These are phyloP conservation scores for Coemansia javaensis DNA, from an alignment of 192 early-diverging fungal genomes.

Conservation along the genomic window DNA sequence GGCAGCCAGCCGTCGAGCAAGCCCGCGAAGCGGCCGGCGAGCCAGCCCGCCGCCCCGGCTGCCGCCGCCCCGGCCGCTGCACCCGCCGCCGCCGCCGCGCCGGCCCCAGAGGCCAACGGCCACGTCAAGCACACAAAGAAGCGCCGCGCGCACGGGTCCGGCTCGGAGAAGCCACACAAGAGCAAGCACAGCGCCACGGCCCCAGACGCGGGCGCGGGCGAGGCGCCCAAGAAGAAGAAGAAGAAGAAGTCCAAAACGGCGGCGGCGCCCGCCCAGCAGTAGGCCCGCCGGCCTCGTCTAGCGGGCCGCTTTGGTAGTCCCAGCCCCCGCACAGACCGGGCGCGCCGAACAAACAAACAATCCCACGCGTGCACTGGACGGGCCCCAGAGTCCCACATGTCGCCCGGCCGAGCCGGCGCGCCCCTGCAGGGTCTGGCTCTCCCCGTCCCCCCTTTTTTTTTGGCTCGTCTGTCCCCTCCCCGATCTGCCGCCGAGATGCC, in stretches of 20 bases:
- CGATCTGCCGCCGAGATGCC: too few relatives aligned
- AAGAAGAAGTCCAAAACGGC: slow-evolving; percentile 5
- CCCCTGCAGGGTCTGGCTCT: too few relatives aligned
- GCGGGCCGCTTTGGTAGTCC: too few relatives aligned
- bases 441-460: not conserved
- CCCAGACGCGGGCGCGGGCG: slow-evolving; percentile 2
- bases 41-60: too few relatives aligned
- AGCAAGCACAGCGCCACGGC: slow-evolving; percentile 6
- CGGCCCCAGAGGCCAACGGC: not conserved
- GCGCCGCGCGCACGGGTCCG: slow-evolving; percentile 1
- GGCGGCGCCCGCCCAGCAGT: not conserved
- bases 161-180: slow-evolving; percentile 7
- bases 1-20: too few relatives aligned
- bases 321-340: too few relatives aligned
- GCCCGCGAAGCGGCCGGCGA: too few relatives aligned
- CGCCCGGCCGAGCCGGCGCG: not conserved
- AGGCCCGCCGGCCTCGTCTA: too few relatives aligned
- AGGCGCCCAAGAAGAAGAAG: slow-evolving; percentile 25
- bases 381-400: too few relatives aligned
- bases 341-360: too few relatives aligned
- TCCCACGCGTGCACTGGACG: too few relatives aligned
- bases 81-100: not conserved
- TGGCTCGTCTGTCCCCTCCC: too few relatives aligned
- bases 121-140: slow-evolving; percentile 16
- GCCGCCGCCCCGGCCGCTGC: not conserved